Evolutionary conservation across 495 filamentous ascomycete species (phyloP), one percentile per base, ranked within the genome.

Genomic region (Choiromyces venosus): DNA sequence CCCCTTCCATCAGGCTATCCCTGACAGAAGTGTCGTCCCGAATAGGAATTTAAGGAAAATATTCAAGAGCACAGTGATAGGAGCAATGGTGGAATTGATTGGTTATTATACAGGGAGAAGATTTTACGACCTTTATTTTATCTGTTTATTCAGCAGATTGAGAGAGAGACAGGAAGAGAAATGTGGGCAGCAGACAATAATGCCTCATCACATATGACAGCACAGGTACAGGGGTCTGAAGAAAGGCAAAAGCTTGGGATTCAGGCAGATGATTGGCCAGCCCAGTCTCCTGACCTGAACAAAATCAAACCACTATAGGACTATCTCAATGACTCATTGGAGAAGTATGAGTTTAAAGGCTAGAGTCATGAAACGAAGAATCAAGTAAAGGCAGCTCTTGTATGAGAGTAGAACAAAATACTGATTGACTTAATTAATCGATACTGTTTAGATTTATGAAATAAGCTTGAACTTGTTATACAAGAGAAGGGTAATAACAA

Each of bases 251-350:
- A 71, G 25, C 16, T 40, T 37, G 68, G 66, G 16, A 72, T 75
- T 16, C 36, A 52, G 39, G 68, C 64, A 1, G 67, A 42, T 56
- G 29, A 75, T 3, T 75, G 65, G 73, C 73, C 73, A 19, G 0
- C 65, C 16, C 65, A 68, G n/a, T 71, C 69, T 9, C 64, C 16
- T 10, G 56, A 67, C 66, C 5, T 71, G 5, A 67, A 71, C 46
- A 67, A 67, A 35, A 71, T 74, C 39, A 44, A 75, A 25, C 61
- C 33, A 29, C 56, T 64, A 36, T 75, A 44, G 69, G 56, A 75
- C n/a, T 75, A 75, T 68, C 61, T 67, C 33, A 68, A 68, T 39
- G 69, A 75, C n/a, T 29, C n/a, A n/a, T 61, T 71, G 7, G 39
- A 9, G 10, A 68, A 18, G 6, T 71, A 67, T 39, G 18, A 75